Evolutionary conservation across 2,329 filamentous ascomycete species (phyloP).

Genomic region (Colletotrichum neosansevieriae): DNA sequence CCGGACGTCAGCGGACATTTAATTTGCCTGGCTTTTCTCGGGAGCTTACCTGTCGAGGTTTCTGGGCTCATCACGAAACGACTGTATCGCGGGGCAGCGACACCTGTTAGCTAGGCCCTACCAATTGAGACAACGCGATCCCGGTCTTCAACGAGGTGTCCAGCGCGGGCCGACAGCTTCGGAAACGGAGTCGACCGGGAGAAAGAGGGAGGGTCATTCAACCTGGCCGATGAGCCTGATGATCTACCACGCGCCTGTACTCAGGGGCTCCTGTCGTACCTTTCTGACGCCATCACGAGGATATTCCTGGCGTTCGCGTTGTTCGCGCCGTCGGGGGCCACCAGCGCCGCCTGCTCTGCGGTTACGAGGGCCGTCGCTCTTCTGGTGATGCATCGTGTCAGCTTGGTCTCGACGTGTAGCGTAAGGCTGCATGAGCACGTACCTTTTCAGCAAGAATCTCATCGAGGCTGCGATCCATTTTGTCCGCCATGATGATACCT

Average conservation of each 20-base stretch:
- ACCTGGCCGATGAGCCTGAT: slow-evolving; percentile 33
- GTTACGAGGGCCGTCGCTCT: slow-evolving; percentile 51
- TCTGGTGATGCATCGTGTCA: slow-evolving; percentile 35
- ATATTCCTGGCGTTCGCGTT: slow-evolving; percentile 58
- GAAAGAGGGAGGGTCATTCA: slow-evolving; percentile 39
- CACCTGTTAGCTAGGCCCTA: slow-evolving; percentile 50
- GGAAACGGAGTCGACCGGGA: slow-evolving; percentile 40
- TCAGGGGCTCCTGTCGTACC: slow-evolving; percentile 62
- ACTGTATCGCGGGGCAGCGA: slow-evolving; percentile 62
- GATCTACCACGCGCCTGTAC: slow-evolving; percentile 8
- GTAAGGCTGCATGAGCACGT: slow-evolving; percentile 47
- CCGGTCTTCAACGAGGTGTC: slow-evolving; percentile 31
- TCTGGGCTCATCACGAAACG: slow-evolving; percentile 71
- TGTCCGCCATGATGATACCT: slow-evolving; percentile 49
- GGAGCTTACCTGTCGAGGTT: slow-evolving; percentile 76
- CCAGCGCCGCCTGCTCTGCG: slow-evolving; percentile 45
- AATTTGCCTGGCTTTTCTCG: neutral
- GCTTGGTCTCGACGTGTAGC: slow-evolving; percentile 4
- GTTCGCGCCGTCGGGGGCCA: slow-evolving; percentile 45
- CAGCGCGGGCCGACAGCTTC: slow-evolving; percentile 23
- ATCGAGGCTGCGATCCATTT: slow-evolving; percentile 68
- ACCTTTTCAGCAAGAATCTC: slow-evolving; percentile 68
- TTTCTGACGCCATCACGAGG: slow-evolving; percentile 92
- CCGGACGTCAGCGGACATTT: slow-evolving; percentile 43
- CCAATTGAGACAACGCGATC: slow-evolving; percentile 31